These are phyloP conservation scores for Penicillium polonicum DNA, from an alignment of 2,329 filamentous ascomycete genomes.

Conservation along the genomic window DNA sequence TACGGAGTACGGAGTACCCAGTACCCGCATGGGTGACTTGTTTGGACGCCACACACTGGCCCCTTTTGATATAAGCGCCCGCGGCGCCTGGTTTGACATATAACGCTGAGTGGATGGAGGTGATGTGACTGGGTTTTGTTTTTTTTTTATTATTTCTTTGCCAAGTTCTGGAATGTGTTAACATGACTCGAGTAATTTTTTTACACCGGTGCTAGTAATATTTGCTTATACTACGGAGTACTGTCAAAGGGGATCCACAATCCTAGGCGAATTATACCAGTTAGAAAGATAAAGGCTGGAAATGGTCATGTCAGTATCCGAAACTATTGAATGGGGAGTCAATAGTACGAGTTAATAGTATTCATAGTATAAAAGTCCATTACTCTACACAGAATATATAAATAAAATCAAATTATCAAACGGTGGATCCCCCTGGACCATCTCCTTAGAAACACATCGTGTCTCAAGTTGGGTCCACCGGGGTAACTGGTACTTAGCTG, in stretches of 20 bases:
- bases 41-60: neutral
- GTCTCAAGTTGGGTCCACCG: conserved; percentile 32
- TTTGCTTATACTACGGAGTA: too few species aligned
- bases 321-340: neutral
- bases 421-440: conserved; percentile 5
- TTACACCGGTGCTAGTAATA: neutral
- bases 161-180: neutral
- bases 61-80: conserved; percentile 20
- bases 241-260: neutral
- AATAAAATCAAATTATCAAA: neutral
- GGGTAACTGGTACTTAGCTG: conserved; percentile 18
- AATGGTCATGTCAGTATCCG: neutral
- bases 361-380: too few species aligned
- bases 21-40: neutral
- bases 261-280: neutral
- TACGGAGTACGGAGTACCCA: too few species aligned
- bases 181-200: neutral
- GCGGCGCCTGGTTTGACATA: conserved; percentile 18
- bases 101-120: conserved; percentile 5
- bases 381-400: too few species aligned
- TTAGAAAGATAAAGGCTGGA: too few species aligned
- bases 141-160: neutral
- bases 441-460: conserved; percentile 31
- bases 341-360: neutral
- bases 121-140: neutral